Evolutionary conservation across 2,329 filamentous ascomycete genomes (phyloP), one percentile per base, ranked within the genome.

Genomic region (Fusarium sp.): DNA sequence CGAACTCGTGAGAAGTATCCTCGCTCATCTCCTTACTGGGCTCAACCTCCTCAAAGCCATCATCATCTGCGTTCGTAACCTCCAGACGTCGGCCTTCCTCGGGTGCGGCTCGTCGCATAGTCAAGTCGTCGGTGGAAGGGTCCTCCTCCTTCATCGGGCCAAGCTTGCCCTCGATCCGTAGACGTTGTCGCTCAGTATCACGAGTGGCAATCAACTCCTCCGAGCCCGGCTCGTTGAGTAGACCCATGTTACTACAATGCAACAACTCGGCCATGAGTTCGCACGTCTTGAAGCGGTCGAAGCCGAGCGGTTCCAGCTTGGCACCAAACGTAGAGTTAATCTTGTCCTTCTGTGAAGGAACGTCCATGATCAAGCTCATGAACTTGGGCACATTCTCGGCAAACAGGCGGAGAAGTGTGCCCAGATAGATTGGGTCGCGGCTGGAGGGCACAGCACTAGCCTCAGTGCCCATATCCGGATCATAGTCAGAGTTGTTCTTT

Each of bases 401-500:
- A 79, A 99, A 99, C 73, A 96, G 88, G 58, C 96, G 92, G 39
- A 99, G 89, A 8, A 99, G 88, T 2, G 93, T 97, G 25, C 97
- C 97, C 0, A 99, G 90, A 80, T 98, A 99, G 77, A 99, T 99
- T 5, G 97, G 97, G 79, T 99, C 97, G 61, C 93, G 92, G 75
- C 91, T 93, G 1, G 95, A 96, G 0, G 96, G 96, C 64, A 92
- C 87, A 4, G 93, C 90, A 74, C 94, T 94, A 32, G 94, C 91
- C 68, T 95, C 94, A 58, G 93, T 91, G 71, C 95, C 92, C 77
- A 95, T 94, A 77, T 98, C 97, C 1, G 97, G 93, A 77, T 99
- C 97, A 81, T 99, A 99, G 83, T 99, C 97, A 0, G 97, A 98
- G 82, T 99, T 99, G 84, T 99, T 99, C 86, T 99, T 99, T 70